These are phyloP conservation scores for Ascochyta clinopodiicola DNA, from an alignment of 2,329 filamentous ascomycete species.

Conservation along the genomic window DNA sequence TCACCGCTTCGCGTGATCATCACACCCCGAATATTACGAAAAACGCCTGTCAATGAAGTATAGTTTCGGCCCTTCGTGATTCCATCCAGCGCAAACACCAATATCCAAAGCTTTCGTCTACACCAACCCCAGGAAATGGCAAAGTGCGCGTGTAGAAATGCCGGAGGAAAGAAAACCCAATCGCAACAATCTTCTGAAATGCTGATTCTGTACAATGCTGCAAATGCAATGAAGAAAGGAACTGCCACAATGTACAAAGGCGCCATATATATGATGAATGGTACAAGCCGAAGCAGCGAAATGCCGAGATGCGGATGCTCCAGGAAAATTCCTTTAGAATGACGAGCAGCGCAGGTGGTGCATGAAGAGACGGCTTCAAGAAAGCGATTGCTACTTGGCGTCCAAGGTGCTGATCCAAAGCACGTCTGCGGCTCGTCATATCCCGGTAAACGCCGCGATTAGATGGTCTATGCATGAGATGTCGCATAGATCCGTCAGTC, in stretches of 20 bases:
- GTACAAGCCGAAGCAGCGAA: slow-evolving; percentile 15
- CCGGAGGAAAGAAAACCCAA: slow-evolving; percentile 5
- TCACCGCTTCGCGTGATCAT: not conserved
- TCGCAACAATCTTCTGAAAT: slow-evolving; percentile 12
- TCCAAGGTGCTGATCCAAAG: not conserved
- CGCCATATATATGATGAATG: slow-evolving; percentile 26
- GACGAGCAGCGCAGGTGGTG: not conserved
- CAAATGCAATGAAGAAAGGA: slow-evolving; percentile 23
- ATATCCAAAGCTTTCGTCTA: slow-evolving; percentile 5
- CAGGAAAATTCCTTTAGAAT: slow-evolving; percentile 2
- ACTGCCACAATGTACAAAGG: slow-evolving; percentile 35
- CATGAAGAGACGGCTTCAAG: not conserved
- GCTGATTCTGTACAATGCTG: slow-evolving; percentile 31
- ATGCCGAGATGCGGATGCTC: slow-evolving; percentile 17
- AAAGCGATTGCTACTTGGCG: not conserved
- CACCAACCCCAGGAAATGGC: not conserved
- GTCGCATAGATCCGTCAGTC: slow-evolving; percentile 24
- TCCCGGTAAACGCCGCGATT: slow-evolving; percentile 14
- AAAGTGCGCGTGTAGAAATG: slow-evolving; percentile 6
- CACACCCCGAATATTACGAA: slow-evolving; percentile 9
- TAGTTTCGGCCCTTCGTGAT: slow-evolving; percentile 16
- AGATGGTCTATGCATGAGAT: slow-evolving; percentile 25
- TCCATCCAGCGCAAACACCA: slow-evolving; percentile 11
- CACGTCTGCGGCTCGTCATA: not conserved
- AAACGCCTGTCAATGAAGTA: slow-evolving; percentile 16